Evolutionary conservation across 495 filamentous ascomycete genomes (phyloP).

Genomic region (Tuber umbilicatum): DNA sequence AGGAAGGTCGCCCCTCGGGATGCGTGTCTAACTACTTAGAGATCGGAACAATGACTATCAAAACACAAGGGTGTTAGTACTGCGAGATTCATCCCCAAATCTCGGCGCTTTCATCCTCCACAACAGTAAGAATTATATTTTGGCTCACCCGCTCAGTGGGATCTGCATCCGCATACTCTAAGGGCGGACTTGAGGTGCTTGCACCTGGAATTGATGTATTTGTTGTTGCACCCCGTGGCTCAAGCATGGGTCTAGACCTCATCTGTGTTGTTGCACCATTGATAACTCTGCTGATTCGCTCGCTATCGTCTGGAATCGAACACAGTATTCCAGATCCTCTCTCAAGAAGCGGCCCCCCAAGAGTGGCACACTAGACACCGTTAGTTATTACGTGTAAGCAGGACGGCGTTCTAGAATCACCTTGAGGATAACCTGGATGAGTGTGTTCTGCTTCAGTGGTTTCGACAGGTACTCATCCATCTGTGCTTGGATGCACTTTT

Average conservation of each 20-base stretch:
- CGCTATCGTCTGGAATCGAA: slow-evolving; percentile 40
- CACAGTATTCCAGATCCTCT: slow-evolving; percentile 38
- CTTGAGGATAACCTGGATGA: slow-evolving; percentile 98
- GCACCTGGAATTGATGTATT: slow-evolving; percentile 22
- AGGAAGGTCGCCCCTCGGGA: slow-evolving; percentile 4
- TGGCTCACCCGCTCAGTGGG: slow-evolving; percentile 35
- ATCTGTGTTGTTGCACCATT: slow-evolving; percentile 34
- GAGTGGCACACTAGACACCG: slow-evolving; percentile 60
- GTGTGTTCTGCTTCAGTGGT: slow-evolving; percentile 92
- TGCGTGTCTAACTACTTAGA: slow-evolving; percentile 31
- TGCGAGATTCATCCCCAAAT: not conserved
- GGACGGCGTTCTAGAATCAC: slow-evolving; percentile 31
- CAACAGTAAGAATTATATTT: slow-evolving; percentile 23
- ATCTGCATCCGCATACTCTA: slow-evolving; percentile 27
- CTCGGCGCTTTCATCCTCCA: not conserved
- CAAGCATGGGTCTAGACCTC: slow-evolving; percentile 29
- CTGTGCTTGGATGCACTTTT: slow-evolving; percentile 96
- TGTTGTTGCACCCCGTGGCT: slow-evolving; percentile 27
- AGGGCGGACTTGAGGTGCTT: slow-evolving; percentile 14
- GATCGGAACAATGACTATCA: slow-evolving; percentile 36
- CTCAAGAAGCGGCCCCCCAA: slow-evolving; percentile 82
- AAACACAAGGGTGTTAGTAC: not conserved
- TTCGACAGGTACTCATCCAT: slow-evolving; percentile 99
- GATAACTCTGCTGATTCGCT: slow-evolving; percentile 38
- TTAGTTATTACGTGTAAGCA: slow-evolving; percentile 20